phyloP scores from a whole-genome alignment of 1,284 basidiomycete species.

The Vanrija sp. region DNA sequence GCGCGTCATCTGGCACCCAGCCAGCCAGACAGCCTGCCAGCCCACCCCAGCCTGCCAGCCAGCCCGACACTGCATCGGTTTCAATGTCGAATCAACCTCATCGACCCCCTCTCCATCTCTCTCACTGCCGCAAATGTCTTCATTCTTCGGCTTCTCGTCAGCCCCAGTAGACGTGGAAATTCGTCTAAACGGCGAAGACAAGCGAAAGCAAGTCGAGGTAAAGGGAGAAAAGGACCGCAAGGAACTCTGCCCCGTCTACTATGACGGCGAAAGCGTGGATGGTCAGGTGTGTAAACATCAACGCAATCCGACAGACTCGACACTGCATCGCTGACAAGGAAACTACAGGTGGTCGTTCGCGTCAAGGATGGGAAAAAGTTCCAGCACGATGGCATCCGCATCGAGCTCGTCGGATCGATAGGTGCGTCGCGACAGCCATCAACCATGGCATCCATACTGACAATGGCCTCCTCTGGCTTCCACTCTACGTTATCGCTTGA shows the following conservation, averaged over 20 bases:
- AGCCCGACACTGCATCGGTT: no score
- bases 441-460: not conserved
- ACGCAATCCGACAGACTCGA: not conserved
- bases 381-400: constrained; percentile 93
- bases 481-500: no score
- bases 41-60: no score
- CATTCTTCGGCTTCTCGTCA: constrained; percentile 80
- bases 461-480: not conserved
- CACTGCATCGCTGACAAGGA: not conserved
- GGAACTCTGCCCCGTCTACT: constrained; percentile 85
- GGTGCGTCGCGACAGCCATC: constrained; percentile 55
- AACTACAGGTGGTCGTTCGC: constrained; percentile 71
- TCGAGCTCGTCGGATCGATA: constrained; percentile 95
- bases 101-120: no score
- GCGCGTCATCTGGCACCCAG: no score
- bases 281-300: constrained; percentile 66
- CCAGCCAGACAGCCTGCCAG: no score
- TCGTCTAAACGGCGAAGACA: constrained; percentile 78
- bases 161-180: constrained; percentile 84
- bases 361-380: constrained; percentile 93
- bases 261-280: constrained; percentile 83
- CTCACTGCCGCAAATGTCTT: constrained; percentile 28
- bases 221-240: constrained; percentile 70
- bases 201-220: constrained; percentile 66
- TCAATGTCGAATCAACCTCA: no score